phyloP scores from a whole-genome alignment of 768 basidiomycete species.

The Termitomyces sp. region DNA sequence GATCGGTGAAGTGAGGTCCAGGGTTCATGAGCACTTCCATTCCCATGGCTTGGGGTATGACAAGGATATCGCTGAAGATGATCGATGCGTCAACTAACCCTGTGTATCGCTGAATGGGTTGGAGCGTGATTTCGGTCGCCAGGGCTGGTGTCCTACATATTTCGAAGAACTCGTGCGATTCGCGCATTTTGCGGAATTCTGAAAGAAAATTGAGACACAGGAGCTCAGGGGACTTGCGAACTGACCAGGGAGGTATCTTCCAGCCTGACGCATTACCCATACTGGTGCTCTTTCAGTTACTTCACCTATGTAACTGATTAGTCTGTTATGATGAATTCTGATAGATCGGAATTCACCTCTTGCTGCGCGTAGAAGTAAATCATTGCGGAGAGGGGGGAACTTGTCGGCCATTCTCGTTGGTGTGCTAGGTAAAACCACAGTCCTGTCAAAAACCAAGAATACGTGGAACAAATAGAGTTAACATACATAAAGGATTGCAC shows the following conservation, averaged over 20 bases:
- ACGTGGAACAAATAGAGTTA: not conserved
- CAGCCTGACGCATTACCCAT: slow-evolving; percentile 98
- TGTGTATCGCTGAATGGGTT: slow-evolving; percentile 86
- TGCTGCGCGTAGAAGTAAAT: slow-evolving; percentile 86
- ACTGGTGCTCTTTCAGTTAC: slow-evolving; percentile 90
- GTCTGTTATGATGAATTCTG: not conserved
- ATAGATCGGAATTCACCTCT: slow-evolving; percentile 45
- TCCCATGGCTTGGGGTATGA: slow-evolving; percentile 96
- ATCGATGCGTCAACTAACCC: slow-evolving; percentile 92
- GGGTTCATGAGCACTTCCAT: slow-evolving; percentile 95
- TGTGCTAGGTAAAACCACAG: not conserved
- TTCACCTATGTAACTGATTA: slow-evolving; percentile 49
- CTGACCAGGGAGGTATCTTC: slow-evolving; percentile 89
- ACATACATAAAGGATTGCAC: not conserved
- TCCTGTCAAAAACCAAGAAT: not conserved
- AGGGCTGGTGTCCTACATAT: slow-evolving; percentile 90
- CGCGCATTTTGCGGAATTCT: slow-evolving; percentile 91
- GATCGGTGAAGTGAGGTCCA: slow-evolving; percentile 84
- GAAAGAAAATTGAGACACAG: slow-evolving; percentile 5
- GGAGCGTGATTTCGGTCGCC: slow-evolving; percentile 86
- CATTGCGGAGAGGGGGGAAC: slow-evolving; percentile 81
- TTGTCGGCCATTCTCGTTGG: slow-evolving; percentile 30
- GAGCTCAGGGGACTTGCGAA: slow-evolving; percentile 10
- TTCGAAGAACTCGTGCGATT: slow-evolving; percentile 90
- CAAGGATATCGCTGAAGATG: slow-evolving; percentile 98